Evolutionary conservation across 2,329 filamentous ascomycete genomes (phyloP), one percentile per base, ranked within the genome.

Genomic region (Graphilbum fragrans): DNA sequence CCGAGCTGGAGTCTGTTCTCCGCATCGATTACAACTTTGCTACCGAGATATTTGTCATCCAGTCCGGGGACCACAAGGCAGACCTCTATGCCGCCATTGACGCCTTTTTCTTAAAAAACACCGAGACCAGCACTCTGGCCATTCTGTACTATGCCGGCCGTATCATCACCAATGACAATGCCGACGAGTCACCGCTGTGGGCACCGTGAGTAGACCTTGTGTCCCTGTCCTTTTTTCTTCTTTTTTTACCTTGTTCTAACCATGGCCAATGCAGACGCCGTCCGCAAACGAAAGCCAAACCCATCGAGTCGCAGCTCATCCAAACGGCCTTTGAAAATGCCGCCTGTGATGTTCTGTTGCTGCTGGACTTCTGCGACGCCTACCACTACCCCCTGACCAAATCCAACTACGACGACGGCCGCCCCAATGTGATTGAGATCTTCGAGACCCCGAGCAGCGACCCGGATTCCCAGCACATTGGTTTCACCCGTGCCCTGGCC

Each of bases 91-190:
- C 29, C 22, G 35, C 35, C 25, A 35, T 43, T 2, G 34, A 41
- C 11, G 31, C 21, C 12, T 47, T 51, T 14, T 44, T 50, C 3
- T 4, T 19, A 3, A 23, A 14, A 4, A 41, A 41, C 41, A 38
- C 25, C 44, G 33, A 42, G 2, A 36, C 45, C 2, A 44, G 43
- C 5, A 33, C 42, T 14, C 40, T 51, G 5, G 42, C 48, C 37
- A 47, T 51, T 12, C 21, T 51, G 2, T 48, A 50, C 40, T 51
- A 50, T 14, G 41, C 45, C 32, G 49, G 49, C 21, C 39, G 44
- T 11, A 39, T 37, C 17, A 35, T 41, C 4, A 36, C 42, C 11
- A 45, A 45, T 16, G 20, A 20, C 12, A 14, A 22, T 3, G 18
- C n/a, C 3, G 45, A 43, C 27, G 37, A 42, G 23, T 27, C 47